Evolutionary conservation across 257 asterid species (phyloP).

Genomic region (Primulina eburnea): DNA sequence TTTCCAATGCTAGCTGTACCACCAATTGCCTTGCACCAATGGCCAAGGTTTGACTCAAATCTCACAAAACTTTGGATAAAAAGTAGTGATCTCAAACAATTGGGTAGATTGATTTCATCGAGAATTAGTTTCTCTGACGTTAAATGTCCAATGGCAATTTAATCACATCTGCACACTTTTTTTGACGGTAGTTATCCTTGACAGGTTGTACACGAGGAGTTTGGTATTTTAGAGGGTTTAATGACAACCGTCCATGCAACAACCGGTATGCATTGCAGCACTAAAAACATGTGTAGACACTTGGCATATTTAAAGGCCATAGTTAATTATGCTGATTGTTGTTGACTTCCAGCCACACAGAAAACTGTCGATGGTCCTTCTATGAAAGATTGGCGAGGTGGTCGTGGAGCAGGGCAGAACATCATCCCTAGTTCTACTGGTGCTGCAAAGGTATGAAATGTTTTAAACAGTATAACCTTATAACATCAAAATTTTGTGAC

Average conservation of each 20-base stretch:
- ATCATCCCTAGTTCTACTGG: constrained; percentile 99
- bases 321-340: constrained; percentile 22
- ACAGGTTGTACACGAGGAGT: constrained; percentile 96
- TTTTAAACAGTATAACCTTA: constrained; percentile 1
- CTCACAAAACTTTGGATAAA: background rate
- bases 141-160: constrained; percentile 5
- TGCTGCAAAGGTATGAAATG: constrained; percentile 83
- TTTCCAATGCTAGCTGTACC: constrained; percentile 99
- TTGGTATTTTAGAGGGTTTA: constrained; percentile 90
- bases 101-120: constrained; percentile 1
- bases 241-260: constrained; percentile 99
- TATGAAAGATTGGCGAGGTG: constrained; percentile 99
- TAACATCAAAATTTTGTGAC: background rate
- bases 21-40: constrained; percentile 99
- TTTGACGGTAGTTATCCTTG: constrained; percentile 18
- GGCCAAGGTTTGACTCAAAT: constrained; percentile 69
- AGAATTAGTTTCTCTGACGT: background rate
- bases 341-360: constrained; percentile 75
- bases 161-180: background rate
- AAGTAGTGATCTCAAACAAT: background rate
- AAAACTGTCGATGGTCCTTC: constrained; percentile 99
- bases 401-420: constrained; percentile 98
- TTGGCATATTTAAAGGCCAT: background rate
- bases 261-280: constrained; percentile 52
- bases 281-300: background rate